Percentiles rank a stretch among this genome's conserved stretches.
These are phyloP conservation scores for Camelina laxa DNA, from an alignment of 345 rosid genomes.

Conservation along the genomic window DNA sequence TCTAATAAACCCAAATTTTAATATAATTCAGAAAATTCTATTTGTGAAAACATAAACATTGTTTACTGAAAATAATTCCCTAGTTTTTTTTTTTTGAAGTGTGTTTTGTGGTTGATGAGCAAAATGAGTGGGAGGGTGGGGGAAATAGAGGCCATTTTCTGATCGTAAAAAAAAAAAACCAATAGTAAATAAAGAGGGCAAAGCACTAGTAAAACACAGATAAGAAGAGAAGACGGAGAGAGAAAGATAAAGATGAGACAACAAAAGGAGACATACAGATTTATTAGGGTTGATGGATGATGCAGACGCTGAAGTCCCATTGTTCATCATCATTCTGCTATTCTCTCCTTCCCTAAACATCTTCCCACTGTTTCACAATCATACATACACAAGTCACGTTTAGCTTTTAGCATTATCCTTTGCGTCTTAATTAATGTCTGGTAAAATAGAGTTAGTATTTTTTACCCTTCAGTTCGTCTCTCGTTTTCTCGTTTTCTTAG, in stretches of 20 bases:
- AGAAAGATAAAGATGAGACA: constrained; percentile 4
- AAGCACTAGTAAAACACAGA: constrained; percentile 13
- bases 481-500: constrained; percentile 85
- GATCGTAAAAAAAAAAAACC: constrained; percentile 7
- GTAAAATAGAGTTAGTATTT: not conserved
- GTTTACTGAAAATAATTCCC: not conserved
- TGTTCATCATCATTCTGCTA: constrained; percentile 72
- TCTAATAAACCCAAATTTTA: not conserved
- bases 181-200: constrained; percentile 2
- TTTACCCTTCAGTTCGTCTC: constrained; percentile 77
- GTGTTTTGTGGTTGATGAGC: constrained; percentile 3
- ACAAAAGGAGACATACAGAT: constrained; percentile 44
- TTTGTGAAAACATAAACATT: not conserved
- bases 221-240: not conserved
- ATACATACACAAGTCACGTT: constrained; percentile 6
- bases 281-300: constrained; percentile 44
- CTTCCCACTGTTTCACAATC: constrained; percentile 58
- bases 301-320: constrained; percentile 47
- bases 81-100: not conserved
- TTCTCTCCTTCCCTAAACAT: constrained; percentile 72
- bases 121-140: not conserved
- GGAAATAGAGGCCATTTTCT: not conserved
- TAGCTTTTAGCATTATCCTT: not conserved
- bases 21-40: not conserved
- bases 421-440: not conserved